Evolutionary conservation across 768 basidiomycete genomes (phyloP).

Genomic region (Mycena epipterygia): DNA sequence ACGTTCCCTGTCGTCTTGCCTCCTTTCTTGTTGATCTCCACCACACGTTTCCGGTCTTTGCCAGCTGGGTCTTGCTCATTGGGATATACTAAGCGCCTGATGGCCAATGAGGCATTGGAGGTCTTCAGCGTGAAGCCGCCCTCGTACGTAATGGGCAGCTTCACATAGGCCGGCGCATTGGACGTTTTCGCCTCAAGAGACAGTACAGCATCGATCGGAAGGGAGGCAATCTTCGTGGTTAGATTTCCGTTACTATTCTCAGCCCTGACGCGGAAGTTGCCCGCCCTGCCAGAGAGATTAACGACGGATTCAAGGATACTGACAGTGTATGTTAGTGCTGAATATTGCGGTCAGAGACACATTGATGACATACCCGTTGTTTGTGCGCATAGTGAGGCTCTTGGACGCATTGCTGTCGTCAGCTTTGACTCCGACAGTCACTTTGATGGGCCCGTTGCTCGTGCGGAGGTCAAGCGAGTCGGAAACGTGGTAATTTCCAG

Average conservation of each 20-base stretch:
- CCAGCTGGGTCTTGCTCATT: slow-evolving; percentile 47
- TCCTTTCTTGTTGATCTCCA: slow-evolving; percentile 27
- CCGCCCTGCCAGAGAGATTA: slow-evolving; percentile 44
- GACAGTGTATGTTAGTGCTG: not conserved
- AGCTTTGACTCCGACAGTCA: slow-evolving; percentile 53
- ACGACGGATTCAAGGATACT: slow-evolving; percentile 51
- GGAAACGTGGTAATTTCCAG: slow-evolving; percentile 56
- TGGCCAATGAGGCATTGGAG: slow-evolving; percentile 36
- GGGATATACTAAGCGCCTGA: slow-evolving; percentile 39
- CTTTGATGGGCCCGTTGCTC: slow-evolving; percentile 56
- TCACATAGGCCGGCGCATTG: slow-evolving; percentile 41
- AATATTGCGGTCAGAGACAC: no score
- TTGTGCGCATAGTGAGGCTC: slow-evolving; percentile 50
- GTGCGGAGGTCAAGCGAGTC: slow-evolving; percentile 54
- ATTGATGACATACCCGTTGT: slow-evolving; percentile 54
- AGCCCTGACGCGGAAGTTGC: slow-evolving; percentile 49
- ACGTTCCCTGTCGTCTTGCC: not conserved
- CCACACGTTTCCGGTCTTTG: slow-evolving; percentile 47
- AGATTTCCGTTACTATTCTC: slow-evolving; percentile 46
- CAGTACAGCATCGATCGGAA: slow-evolving; percentile 54
- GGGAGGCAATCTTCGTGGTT: slow-evolving; percentile 42
- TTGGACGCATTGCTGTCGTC: slow-evolving; percentile 40
- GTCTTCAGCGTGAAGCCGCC: slow-evolving; percentile 53
- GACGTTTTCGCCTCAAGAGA: slow-evolving; percentile 45
- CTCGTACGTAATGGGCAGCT: slow-evolving; percentile 56